These are phyloP conservation scores for Omphalotus guepiniiformis DNA, from an alignment of 768 basidiomycete genomes.

Conservation along the genomic window DNA sequence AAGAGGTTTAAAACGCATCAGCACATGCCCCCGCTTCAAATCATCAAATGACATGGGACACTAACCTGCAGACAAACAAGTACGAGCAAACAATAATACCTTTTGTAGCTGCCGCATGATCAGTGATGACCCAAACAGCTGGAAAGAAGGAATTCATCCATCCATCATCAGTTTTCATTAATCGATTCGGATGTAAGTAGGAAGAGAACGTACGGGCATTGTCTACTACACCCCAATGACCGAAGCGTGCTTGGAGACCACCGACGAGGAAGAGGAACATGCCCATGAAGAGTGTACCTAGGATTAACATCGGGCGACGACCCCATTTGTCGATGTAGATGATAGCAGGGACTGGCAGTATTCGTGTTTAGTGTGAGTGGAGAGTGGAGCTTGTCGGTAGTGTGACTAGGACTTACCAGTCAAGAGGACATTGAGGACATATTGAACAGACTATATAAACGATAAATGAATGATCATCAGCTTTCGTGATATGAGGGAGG, in stretches of 20 bases:
- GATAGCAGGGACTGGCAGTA: constrained; percentile 48
- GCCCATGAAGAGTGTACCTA: constrained; percentile 64
- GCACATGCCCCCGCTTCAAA: neutral
- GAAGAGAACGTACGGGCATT: constrained; percentile 22
- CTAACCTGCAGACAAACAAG: constrained; percentile 60
- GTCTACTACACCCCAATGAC: constrained; percentile 53
- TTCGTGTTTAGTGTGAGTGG: too few relatives aligned
- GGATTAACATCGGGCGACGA: constrained; percentile 69
- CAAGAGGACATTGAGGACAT: constrained; percentile 44
- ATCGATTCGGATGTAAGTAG: neutral
- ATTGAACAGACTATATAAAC: constrained; percentile 53
- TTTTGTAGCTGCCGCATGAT: constrained; percentile 53
- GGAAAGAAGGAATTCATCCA: constrained; percentile 4
- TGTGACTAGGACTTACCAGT: too few relatives aligned
- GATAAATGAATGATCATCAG: neutral
- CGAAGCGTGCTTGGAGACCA: constrained; percentile 65
- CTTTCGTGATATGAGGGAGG: neutral
- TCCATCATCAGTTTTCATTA: too few relatives aligned
- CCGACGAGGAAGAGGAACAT: constrained; percentile 78
- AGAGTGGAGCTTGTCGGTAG: too few relatives aligned
- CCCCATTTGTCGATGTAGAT: constrained; percentile 77
- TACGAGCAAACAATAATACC: constrained; percentile 77
- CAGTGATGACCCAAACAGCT: constrained; percentile 48
- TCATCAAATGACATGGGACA: neutral
- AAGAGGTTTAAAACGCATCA: neutral